Evolutionary conservation across 352 stramenopile species (phyloP).

Genomic region (Phytopythium oedochilum): DNA sequence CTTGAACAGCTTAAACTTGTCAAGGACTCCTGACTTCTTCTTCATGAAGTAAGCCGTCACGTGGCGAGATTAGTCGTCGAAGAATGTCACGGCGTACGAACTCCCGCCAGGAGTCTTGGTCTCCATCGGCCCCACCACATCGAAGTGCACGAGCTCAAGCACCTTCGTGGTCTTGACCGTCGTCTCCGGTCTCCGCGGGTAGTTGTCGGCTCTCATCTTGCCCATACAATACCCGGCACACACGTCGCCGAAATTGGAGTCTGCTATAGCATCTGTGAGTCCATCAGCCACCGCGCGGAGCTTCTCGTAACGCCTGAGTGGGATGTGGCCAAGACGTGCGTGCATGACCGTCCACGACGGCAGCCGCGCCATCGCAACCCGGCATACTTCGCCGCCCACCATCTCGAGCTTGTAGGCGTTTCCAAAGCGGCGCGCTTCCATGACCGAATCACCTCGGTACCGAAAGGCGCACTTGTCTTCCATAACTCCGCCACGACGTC

Average conservation of each 20-base stretch:
- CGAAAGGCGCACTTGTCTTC: too few species aligned
- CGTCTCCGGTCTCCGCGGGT: constrained; percentile 6
- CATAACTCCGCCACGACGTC: constrained; percentile 8
- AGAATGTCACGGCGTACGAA: constrained; percentile 13
- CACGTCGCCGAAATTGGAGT: not conserved
- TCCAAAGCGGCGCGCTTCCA: too few species aligned
- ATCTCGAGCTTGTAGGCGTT: too few species aligned
- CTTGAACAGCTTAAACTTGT: constrained; percentile 10
- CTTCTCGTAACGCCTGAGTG: constrained; percentile 10
- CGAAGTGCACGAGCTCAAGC: constrained; percentile 9
- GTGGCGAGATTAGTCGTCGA: constrained; percentile 20
- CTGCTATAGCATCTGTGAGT: not conserved
- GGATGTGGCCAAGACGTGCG: too few species aligned
- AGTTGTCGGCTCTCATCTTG: constrained; percentile 7
- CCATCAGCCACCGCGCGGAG: constrained; percentile 8
- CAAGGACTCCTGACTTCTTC: constrained; percentile 14
- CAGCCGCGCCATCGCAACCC: too few species aligned
- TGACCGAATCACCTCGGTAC: too few species aligned
- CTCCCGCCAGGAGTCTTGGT: constrained; percentile 7
- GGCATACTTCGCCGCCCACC: too few species aligned
- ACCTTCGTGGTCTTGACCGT: constrained; percentile 13
- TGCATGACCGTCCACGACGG: too few species aligned
- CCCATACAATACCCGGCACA: constrained; percentile 6
- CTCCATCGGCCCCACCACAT: constrained; percentile 17
- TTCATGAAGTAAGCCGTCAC: constrained; percentile 14